Evolutionary conservation across 1,284 basidiomycete genomes (phyloP).

Genomic region (Golubevia sp.): DNA sequence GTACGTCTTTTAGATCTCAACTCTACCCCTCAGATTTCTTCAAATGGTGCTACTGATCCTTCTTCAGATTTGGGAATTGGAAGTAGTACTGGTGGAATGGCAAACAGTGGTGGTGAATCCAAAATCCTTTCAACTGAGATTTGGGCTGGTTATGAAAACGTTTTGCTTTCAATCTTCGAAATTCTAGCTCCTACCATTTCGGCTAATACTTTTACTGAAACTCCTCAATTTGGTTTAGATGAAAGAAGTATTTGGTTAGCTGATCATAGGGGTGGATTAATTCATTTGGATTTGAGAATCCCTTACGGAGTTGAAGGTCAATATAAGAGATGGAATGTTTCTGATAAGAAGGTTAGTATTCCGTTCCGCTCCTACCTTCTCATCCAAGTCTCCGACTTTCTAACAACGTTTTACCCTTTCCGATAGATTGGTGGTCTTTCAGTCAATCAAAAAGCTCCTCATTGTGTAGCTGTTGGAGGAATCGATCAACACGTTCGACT

Average conservation of each 20-base stretch:
- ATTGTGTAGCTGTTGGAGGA: conserved; percentile 49
- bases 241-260: conserved; percentile 52
- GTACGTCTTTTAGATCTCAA: conserved; percentile 40
- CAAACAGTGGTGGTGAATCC: too few relatives aligned
- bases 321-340: conserved; percentile 45
- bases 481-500: conserved; percentile 50
- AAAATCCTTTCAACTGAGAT: conserved; percentile 18
- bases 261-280: conserved; percentile 52
- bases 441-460: conserved; percentile 33
- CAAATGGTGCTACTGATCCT: neutral
- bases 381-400: neutral
- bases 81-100: too few relatives aligned
- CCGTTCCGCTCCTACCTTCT: neutral
- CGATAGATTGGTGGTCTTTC: conserved; percentile 49
- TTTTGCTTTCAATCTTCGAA: conserved; percentile 52
- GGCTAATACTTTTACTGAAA: conserved; percentile 26
- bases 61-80: neutral
- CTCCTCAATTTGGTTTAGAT: conserved; percentile 27
- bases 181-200: conserved; percentile 40
- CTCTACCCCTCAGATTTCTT: neutral
- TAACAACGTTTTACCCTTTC: neutral
- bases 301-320: neutral
- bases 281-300: conserved; percentile 46
- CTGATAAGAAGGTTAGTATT: conserved; percentile 43
- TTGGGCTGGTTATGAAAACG: conserved; percentile 36